Percentiles rank a stretch among this genome's conserved stretches.
phyloP scores from a whole-genome alignment of 768 basidiomycete species.

The Termitomyces eurrhizus region DNA sequence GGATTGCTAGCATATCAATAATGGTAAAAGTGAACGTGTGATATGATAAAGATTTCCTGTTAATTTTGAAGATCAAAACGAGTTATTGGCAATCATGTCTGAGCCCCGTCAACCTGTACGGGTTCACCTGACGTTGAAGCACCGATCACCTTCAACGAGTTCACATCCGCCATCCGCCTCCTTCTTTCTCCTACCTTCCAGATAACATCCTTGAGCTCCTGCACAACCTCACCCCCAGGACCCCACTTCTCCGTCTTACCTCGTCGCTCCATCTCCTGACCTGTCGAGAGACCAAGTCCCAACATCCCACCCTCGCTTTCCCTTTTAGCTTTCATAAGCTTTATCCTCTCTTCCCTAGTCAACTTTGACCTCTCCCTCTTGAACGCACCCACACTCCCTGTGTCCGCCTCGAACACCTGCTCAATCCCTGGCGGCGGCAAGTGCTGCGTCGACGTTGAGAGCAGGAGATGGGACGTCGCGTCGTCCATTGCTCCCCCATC shows the following conservation, averaged over 20 bases:
- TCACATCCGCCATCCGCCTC: slow-evolving; percentile 40
- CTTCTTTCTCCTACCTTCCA: slow-evolving; percentile 79
- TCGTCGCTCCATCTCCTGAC: slow-evolving; percentile 13
- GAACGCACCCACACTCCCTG: slow-evolving; percentile 36
- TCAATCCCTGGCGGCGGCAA: slow-evolving; percentile 68
- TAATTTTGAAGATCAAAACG: neutral
- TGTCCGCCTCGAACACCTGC: slow-evolving; percentile 79
- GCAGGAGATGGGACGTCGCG: slow-evolving; percentile 50
- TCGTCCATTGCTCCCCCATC: slow-evolving; percentile 41
- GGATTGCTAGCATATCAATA: slow-evolving; percentile 5
- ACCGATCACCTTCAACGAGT: neutral
- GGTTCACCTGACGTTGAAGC: neutral
- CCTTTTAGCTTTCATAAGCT: slow-evolving; percentile 49
- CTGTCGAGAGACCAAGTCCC: slow-evolving; percentile 19
- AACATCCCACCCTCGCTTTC: slow-evolving; percentile 34
- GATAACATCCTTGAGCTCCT: slow-evolving; percentile 83
- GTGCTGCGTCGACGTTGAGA: slow-evolving; percentile 46
- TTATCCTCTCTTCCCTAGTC: slow-evolving; percentile 73
- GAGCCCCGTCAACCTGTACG: neutral
- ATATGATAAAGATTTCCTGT: neutral
- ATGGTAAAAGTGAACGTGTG: slow-evolving; percentile 13
- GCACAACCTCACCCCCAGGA: slow-evolving; percentile 74
- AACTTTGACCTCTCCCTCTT: slow-evolving; percentile 61
- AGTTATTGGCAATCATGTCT: neutral
- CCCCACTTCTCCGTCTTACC: slow-evolving; percentile 52